These are phyloP conservation scores for Leishmania tropica DNA, from an alignment of 208 protist genomes.

Conservation along the genomic window DNA sequence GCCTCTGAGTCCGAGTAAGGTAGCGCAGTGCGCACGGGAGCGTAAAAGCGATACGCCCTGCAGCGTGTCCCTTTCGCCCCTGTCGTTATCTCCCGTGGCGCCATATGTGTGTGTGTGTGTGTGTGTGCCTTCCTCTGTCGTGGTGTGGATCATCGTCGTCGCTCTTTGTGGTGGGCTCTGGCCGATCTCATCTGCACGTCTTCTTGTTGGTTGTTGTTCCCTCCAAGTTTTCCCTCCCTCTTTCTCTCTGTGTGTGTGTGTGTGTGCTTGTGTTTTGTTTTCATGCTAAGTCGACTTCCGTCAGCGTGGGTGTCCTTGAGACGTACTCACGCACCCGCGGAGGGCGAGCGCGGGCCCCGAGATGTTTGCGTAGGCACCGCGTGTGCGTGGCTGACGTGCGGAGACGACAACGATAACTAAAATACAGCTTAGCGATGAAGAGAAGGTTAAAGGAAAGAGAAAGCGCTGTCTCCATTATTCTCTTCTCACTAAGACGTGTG, in stretches of 20 bases:
- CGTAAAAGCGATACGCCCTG: not conserved
- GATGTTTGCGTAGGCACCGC: not conserved
- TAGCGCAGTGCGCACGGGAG: not conserved
- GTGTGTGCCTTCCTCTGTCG: not conserved
- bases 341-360: not conserved
- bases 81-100: not conserved
- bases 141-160: not conserved
- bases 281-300: not conserved
- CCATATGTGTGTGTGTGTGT: not conserved
- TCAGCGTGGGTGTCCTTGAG: not conserved
- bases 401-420: not conserved
- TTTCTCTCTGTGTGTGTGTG: not conserved
- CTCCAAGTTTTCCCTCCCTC: not conserved
- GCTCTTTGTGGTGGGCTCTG: not conserved
- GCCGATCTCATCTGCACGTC: not conserved
- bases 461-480: not conserved
- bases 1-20: conserved; percentile 65
- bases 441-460: not conserved
- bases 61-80: not conserved
- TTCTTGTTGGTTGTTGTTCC: not conserved
- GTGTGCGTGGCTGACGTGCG: not conserved
- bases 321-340: not conserved
- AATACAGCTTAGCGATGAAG: not conserved
- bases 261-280: not conserved
- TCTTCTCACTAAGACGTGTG: not conserved